phyloP scores from a whole-genome alignment of 2,329 filamentous ascomycete species.

The Cladosporium sp. region DNA sequence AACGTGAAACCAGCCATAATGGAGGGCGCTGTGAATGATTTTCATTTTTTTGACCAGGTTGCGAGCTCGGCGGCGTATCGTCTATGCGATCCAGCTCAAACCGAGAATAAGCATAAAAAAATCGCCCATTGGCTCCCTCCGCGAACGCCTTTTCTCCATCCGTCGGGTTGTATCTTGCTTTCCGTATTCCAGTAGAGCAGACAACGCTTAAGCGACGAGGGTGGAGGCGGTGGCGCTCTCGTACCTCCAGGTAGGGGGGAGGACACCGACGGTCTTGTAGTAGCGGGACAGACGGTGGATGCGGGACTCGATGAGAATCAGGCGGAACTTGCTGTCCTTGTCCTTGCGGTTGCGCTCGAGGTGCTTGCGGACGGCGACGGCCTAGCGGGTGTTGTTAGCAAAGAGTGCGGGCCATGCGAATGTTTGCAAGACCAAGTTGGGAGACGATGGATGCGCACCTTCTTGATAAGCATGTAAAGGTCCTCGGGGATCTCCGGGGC shows the following conservation, averaged over 20 bases:
- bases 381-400: conserved; percentile 47
- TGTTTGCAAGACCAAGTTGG: conserved; percentile 8
- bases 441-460: conserved; percentile 62
- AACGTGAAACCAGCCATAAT: conserved; percentile 6
- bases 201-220: conserved; percentile 72
- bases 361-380: conserved; percentile 99
- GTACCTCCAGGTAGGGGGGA: conserved; percentile 96
- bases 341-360: conserved; percentile 99
- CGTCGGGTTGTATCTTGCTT: conserved; percentile 6
- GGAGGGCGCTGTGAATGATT: conserved; percentile 13
- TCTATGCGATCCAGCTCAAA: conserved; percentile 9
- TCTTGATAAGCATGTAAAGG: conserved; percentile 99
- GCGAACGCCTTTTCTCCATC: not conserved
- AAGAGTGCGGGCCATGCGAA: conserved; percentile 7
- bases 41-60: conserved; percentile 13
- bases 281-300: conserved; percentile 99
- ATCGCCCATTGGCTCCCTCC: conserved; percentile 13
- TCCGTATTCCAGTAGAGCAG: conserved; percentile 7
- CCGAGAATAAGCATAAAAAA: conserved; percentile 13
- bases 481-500: conserved; percentile 99
- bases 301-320: conserved; percentile 99
- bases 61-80: conserved; percentile 10
- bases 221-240: conserved; percentile 96
- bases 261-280: conserved; percentile 92
- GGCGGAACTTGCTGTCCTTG: conserved; percentile 99